Conservation (phyloP, 148 eudicot species). For the Arctostaphylos glauca region DNA sequence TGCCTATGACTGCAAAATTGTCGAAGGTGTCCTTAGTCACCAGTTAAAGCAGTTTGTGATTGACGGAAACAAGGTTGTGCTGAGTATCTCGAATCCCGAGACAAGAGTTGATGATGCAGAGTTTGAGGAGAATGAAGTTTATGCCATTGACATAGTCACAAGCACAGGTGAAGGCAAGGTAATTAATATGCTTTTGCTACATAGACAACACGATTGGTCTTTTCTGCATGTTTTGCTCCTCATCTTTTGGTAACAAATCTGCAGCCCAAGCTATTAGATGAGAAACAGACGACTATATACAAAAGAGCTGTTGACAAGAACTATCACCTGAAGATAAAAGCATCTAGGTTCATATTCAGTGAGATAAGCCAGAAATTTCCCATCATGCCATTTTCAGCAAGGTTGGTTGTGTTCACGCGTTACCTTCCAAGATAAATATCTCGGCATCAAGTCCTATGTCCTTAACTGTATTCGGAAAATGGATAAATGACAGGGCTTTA, state of each 20-base stretch:
- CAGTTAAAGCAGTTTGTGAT: slow-evolving; percentile 70
- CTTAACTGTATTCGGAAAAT: neutral
- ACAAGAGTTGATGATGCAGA: slow-evolving; percentile 63
- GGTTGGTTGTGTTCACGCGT: slow-evolving; percentile 35
- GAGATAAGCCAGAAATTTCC: slow-evolving; percentile 87
- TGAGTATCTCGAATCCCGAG: slow-evolving; percentile 50
- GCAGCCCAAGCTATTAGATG: slow-evolving; percentile 92
- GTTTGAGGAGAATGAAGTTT: slow-evolving; percentile 69
- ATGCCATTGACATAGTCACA: slow-evolving; percentile 53
- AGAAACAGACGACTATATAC: slow-evolving; percentile 81
- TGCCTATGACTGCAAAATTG: slow-evolving; percentile 69
- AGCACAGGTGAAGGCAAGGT: slow-evolving; percentile 74
- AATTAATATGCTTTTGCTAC: neutral
- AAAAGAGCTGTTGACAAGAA: slow-evolving; percentile 88
- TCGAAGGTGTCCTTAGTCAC: slow-evolving; percentile 77
- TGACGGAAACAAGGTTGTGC: slow-evolving; percentile 61
- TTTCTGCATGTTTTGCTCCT: neutral
- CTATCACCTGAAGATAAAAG: slow-evolving; percentile 83
- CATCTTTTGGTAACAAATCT: slow-evolving; percentile 10
- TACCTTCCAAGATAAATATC: neutral
- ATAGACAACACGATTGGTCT: neutral
- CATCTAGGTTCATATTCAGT: slow-evolving; percentile 83
- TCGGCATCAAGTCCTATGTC: neutral
- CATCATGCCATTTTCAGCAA: slow-evolving; percentile 85
- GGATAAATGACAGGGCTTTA: slow-evolving; percentile 52